Evolutionary conservation across 2,329 filamentous ascomycete species (phyloP), one percentile per base, ranked within the genome.

Genomic region (Trichoderma sp.): DNA sequence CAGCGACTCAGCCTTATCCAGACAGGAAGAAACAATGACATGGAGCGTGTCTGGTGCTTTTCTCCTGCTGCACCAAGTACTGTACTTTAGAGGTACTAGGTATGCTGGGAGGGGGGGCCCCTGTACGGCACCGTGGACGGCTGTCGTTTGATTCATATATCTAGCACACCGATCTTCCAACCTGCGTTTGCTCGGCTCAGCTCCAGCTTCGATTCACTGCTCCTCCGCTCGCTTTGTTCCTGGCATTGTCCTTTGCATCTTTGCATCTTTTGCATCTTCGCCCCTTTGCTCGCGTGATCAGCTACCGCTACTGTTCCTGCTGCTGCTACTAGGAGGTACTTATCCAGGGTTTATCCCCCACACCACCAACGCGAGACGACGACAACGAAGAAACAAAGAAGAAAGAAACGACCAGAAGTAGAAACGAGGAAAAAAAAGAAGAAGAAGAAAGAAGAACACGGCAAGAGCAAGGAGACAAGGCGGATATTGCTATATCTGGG

Each of bases 1-100:
- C 32, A 64, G 61, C 39, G 54, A 53, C 54, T 66, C 64, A 59
- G 64, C 53, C 64, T 66, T 66, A 52, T 54, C 53, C 27, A 35
- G 19, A 42, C 17, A 42, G 19, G 34, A 65, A 45, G n/a, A n/a
- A n/a, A n/a, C n/a, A n/a, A n/a, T n/a, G n/a, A 35, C 19, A 54
- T 64, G 12, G 48, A 12, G 45, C 15, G 27, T 39, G 19, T 61
- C 58, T 48, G 29, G 39, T 10, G 39, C 39, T 19, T 8, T 42
- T 15, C 39, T n/a, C 7, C 39, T n/a, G 39, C 39, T 42, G n/a
- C n/a, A n/a, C n/a, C n/a, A n/a, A n/a, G n/a, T n/a, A n/a, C n/a
- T n/a, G n/a, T n/a, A n/a, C n/a, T n/a, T n/a, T n/a, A n/a, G n/a
- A n/a, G n/a, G n/a, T n/a, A n/a, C 54, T 58, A 39, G 54, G 54